These are phyloP conservation scores for Prunus dulcis DNA, from an alignment of 306 rosid species.

Conservation along the genomic window DNA sequence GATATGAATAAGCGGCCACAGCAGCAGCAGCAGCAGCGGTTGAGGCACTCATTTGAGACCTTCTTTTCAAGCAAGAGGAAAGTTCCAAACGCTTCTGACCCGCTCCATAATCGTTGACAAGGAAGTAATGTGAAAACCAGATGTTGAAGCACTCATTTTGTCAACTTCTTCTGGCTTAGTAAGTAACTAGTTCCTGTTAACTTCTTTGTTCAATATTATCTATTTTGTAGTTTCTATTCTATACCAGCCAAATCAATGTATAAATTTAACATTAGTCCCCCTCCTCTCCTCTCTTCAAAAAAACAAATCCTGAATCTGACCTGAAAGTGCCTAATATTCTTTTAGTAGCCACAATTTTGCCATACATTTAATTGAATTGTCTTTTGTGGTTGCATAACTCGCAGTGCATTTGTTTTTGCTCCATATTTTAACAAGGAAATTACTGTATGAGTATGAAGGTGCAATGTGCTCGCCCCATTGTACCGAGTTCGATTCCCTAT, in stretches of 20 bases:
- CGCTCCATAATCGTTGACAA: slow-evolving; percentile 86
- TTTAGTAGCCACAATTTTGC: not conserved
- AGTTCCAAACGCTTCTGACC: slow-evolving; percentile 91
- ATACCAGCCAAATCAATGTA: not conserved
- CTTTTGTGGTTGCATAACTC: no score
- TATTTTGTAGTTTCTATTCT: not conserved
- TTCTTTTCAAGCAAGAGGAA: slow-evolving; percentile 62
- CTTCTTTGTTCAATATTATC: no score
- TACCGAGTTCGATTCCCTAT: no score
- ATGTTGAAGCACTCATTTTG: not conserved
- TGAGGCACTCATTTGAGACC: slow-evolving; percentile 32
- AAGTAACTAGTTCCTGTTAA: no score
- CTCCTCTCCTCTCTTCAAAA: not conserved
- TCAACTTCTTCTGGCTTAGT: not conserved
- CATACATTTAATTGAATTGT: no score
- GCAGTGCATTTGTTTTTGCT: not conserved
- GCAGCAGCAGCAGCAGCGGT: slow-evolving; percentile 9
- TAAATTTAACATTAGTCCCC: not conserved
- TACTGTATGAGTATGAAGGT: no score
- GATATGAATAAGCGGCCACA: not conserved
- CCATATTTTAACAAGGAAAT: no score
- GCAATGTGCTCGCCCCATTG: no score
- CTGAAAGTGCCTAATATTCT: not conserved
- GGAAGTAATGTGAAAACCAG: not conserved
- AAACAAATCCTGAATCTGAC: not conserved